Percentiles rank a stretch among this genome's conserved stretches.
These are phyloP conservation scores for Ampelocalamus luodianensis DNA, from an alignment of 176 grass and related monocot species.

Conservation along the genomic window DNA sequence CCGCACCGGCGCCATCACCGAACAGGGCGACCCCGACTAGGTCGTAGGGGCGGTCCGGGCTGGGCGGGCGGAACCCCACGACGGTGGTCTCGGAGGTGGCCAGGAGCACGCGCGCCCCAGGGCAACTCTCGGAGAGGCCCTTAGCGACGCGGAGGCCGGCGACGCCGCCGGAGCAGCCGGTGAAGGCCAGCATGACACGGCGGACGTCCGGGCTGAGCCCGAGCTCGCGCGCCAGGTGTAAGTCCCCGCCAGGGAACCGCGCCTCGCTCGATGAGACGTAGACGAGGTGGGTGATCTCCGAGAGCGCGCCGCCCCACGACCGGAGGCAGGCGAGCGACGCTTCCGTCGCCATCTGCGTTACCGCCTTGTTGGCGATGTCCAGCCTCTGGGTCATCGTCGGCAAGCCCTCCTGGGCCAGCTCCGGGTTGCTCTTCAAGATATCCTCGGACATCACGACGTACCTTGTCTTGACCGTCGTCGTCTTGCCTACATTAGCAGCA, in stretches of 20 bases:
- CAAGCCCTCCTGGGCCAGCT: conserved; percentile 57
- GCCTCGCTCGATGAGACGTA: conserved; percentile 81
- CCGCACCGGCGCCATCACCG: conserved; percentile 75
- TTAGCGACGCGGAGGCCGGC: conserved; percentile 80
- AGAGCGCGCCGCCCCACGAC: conserved; percentile 53
- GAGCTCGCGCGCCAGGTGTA: conserved; percentile 70
- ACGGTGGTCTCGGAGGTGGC: conserved; percentile 83
- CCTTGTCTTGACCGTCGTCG: conserved; percentile 75
- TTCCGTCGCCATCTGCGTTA: conserved; percentile 72
- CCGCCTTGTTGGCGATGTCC: conserved; percentile 76
- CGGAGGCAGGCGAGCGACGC: conserved; percentile 52
- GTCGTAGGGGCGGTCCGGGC: conserved; percentile 72
- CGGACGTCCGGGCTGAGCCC: conserved; percentile 71
- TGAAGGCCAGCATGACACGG: conserved; percentile 81
- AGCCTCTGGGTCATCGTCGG: conserved; percentile 73
- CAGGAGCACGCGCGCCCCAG: conserved; percentile 58
- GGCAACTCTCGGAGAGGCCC: conserved; percentile 70
- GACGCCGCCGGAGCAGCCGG: conserved; percentile 77
- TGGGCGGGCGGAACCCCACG: conserved; percentile 73
- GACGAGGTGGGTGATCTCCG: conserved; percentile 74
- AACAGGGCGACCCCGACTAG: conserved; percentile 84
- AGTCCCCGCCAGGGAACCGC: conserved; percentile 70
- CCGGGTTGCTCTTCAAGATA: conserved; percentile 67
- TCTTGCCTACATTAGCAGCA: conserved; percentile 55
- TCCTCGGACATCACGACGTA: conserved; percentile 91